Base-by-base conservation (phyloP, 202 grass and related monocot species). In the Panicum hallii region DNA sequence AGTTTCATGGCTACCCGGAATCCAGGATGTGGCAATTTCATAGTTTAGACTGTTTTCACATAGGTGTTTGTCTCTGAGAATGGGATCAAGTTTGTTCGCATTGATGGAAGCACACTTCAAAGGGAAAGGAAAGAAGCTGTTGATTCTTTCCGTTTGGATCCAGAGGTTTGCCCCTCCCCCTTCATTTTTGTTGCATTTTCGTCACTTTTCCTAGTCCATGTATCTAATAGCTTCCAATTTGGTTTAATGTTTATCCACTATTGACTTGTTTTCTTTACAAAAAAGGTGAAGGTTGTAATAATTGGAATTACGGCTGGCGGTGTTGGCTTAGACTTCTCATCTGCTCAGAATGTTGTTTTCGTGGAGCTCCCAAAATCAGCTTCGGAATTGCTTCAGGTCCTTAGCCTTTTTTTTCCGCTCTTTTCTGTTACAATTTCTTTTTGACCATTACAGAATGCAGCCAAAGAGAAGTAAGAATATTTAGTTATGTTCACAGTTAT, bases 251-350 rank as follows among this genome's bases (percentile, higher is more conserved):
- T 56, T 74, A 72, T 68, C 74, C 65, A 77, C 81, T 48, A 32
- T 70, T 68, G 54, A 71, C 63, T 52, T 66, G 43, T 73, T 83
- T 79, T 76, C 45, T 80, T 92, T 79, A 15, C 53, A 68, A 79
- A 85, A 78, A 79, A 97, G 95, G 89, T 98, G 63, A 92, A 85
- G 83, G 89, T 93, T 98, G 91, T 89, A 74, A 90, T 98, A 91
- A 92, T 98, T 90, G 95, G 93, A 90, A 95, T 95, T 85, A 98
- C 95, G 83, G 93, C 87, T 89, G 95, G 95, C 0, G 89, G 95
- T 74, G 87, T 90, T 84, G 95, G 95, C 54, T 79, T 98, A 83
- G 85, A 98, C 66, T 93, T 98, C 47, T 98, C 95, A 53, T 91
- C 90, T 85, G 95, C 95, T 81, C 90, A 82, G 78, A 98, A 98